Evolutionary conservation across 441 rosid genomes (phyloP), one percentile per base, ranked within the genome.

Genomic region (Daphne laureola): DNA sequence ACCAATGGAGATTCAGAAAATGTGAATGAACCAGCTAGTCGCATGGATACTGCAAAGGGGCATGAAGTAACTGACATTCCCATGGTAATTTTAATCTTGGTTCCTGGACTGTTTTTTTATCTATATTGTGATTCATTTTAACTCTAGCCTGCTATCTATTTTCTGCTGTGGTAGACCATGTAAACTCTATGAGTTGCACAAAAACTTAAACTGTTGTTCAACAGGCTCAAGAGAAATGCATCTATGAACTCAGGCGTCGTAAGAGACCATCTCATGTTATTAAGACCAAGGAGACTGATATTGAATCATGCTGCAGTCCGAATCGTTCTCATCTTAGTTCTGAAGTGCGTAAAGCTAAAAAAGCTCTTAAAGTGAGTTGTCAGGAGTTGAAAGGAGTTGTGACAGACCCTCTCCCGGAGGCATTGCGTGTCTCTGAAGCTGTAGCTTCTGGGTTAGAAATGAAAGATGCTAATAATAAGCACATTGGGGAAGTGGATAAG

Each of bases 321-420:
- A 46, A 59, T 43, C 62, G 55, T 43, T 40, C 61, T 21, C n/a
- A n/a, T n/a, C 2, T 71, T 36, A 23, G 73, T 5, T 58, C 79
- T 16, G 64, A 67, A 66, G 65, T 78, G 60, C 43, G 48, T 23
- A 63, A 51, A 73, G 66, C 62, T 18, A 67, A 60, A 63, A 77
- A 66, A 46, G 71, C 70, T 3, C 82, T 75, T 8, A 70, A 65
- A 31, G 43, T 55, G 27, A 81, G 80, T 55, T 43, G 46, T 35
- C 44, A 41, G 57, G 87, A 81, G 63, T 64, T 83, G 46, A 65
- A 26, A 61, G 68, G 71, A 0, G 42, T 58, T 23, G 78, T 77
- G 21, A 64, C 53, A 1, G 83, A 81, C 58, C 87, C 83, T 43
- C 82, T 81, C 46, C 81, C 87, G 8, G 58, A 63, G 52, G 78